Conservation (phyloP, 2,329 filamentous ascomycete genomes). For the Fusarium nurragi region DNA sequence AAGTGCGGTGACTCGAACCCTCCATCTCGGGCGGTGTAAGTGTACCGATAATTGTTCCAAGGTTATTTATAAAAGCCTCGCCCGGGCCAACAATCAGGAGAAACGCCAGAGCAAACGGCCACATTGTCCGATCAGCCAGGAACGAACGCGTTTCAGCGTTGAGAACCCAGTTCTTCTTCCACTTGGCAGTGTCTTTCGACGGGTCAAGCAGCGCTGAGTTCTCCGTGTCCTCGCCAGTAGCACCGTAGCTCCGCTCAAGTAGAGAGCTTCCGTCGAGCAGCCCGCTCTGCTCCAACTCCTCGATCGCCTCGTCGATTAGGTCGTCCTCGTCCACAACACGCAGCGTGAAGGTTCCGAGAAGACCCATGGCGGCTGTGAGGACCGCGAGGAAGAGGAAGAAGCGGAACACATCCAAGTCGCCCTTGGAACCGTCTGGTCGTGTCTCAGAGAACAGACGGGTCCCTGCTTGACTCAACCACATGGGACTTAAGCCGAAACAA, state of each 20-base stretch:
- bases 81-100: slow-evolving; percentile 93
- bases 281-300: slow-evolving; percentile 90
- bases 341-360: slow-evolving; percentile 78
- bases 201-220: slow-evolving; percentile 54
- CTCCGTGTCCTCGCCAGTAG: slow-evolving; percentile 61
- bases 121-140: slow-evolving; percentile 91
- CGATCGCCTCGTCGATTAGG: slow-evolving; percentile 88
- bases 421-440: slow-evolving; percentile 68
- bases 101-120: slow-evolving; percentile 90
- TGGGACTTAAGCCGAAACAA: slow-evolving; percentile 89
- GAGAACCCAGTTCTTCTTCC: slow-evolving; percentile 89
- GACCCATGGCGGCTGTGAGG: slow-evolving; percentile 74
- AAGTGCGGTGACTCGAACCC: slow-evolving; percentile 58
- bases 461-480: slow-evolving; percentile 94
- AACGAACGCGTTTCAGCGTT: slow-evolving; percentile 91
- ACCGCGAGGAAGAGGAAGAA: slow-evolving; percentile 88
- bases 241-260: slow-evolving; percentile 73
- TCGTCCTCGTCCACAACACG: slow-evolving; percentile 85
- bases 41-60: slow-evolving; percentile 92
- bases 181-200: slow-evolving; percentile 59
- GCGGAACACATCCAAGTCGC: slow-evolving; percentile 77
- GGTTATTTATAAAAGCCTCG: slow-evolving; percentile 98
- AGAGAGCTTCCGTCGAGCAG: slow-evolving; percentile 79
- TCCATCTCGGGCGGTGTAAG: slow-evolving; percentile 70
- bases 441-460: slow-evolving; percentile 79